These are phyloP conservation scores for Isatis lusitanica DNA, from an alignment of 441 rosid genomes.

Conservation along the genomic window DNA sequence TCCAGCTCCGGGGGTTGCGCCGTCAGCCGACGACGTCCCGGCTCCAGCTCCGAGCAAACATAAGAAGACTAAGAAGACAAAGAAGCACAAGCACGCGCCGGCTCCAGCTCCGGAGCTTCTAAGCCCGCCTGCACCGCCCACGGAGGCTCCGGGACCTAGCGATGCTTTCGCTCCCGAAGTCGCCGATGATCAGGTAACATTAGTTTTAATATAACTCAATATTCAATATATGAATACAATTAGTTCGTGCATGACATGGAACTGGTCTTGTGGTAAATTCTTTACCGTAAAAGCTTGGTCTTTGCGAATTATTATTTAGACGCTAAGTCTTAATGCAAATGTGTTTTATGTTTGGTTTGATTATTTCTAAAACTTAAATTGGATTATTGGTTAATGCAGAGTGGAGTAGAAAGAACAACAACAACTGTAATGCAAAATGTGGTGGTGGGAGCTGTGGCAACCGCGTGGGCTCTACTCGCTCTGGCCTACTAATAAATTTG, in stretches of 20 bases:
- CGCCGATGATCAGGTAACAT: slow-evolving; percentile 49
- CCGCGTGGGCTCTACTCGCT: slow-evolving; percentile 42
- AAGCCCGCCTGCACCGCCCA: slow-evolving; percentile 67
- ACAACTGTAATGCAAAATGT: slow-evolving; percentile 38
- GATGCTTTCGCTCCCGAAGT: slow-evolving; percentile 46
- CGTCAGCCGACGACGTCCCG: slow-evolving; percentile 56
- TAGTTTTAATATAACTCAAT: background rate
- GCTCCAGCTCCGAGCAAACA: slow-evolving; percentile 73
- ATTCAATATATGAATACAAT: background rate
- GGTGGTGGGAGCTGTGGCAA: slow-evolving; percentile 41
- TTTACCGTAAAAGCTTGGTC: background rate
- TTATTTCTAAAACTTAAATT: background rate
- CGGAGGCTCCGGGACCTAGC: slow-evolving; percentile 64
- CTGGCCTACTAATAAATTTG: slow-evolving; percentile 37
- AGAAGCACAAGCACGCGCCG: slow-evolving; percentile 48
- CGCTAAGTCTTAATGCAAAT: background rate
- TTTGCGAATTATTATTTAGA: background rate
- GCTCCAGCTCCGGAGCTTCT: slow-evolving; percentile 60
- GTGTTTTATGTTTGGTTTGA: background rate
- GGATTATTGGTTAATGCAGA: slow-evolving; percentile 40
- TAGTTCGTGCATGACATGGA: background rate
- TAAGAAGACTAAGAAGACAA: slow-evolving; percentile 38
- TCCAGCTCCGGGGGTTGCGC: slow-evolving; percentile 24
- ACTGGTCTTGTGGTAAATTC: background rate
- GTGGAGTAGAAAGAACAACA: slow-evolving; percentile 46